Conservation (phyloP, 345 rosid genomes). For the Rhodamnia argentea region DNA sequence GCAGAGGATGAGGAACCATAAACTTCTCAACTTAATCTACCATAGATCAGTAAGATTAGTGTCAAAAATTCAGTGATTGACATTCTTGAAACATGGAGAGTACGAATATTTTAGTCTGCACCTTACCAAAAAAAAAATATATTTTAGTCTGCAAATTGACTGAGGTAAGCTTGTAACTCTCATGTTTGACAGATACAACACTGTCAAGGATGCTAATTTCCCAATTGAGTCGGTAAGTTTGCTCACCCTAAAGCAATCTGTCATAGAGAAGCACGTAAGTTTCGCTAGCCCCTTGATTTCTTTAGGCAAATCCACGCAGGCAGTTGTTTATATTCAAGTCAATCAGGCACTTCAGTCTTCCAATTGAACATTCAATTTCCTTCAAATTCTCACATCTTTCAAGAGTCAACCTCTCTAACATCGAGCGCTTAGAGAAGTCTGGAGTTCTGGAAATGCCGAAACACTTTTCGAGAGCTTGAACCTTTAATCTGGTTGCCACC, state of each 20-base stretch:
- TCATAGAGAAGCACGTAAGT: not conserved
- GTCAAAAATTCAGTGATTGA: not conserved
- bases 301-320: not conserved
- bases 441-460: not conserved
- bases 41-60: not conserved
- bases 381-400: not conserved
- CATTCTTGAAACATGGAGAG: not conserved
- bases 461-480: not conserved
- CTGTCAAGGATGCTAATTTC: not conserved
- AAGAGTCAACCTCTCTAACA: not conserved
- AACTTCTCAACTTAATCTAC: not conserved
- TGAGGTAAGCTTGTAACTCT: not conserved
- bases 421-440: not conserved
- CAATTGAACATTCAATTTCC: not conserved
- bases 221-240: not conserved
- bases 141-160: not conserved
- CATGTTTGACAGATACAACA: not conserved
- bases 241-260: not conserved
- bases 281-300: not conserved
- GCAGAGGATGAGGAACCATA: not conserved
- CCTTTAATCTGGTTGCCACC: not conserved
- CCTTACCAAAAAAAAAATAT: no score
- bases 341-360: not conserved
- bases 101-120: not conserved
- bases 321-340: not conserved